Evolutionary conservation across 257 asterid species (phyloP).

Genomic region (Thymus mandschuricus): DNA sequence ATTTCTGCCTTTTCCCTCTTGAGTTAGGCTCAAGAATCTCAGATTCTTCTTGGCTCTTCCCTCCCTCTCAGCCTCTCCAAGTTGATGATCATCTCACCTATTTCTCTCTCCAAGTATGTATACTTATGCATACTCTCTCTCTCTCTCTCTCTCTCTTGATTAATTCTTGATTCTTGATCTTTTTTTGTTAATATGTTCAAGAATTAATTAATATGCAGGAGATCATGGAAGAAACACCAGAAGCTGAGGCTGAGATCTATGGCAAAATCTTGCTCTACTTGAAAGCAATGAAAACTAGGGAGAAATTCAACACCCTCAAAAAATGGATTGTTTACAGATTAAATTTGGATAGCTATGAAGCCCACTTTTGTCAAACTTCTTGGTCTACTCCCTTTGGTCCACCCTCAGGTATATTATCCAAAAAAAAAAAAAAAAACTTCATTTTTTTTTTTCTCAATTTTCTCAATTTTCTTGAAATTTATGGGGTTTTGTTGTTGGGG

Average conservation of each 20-base stretch:
- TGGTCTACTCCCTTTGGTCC: constrained; percentile 52
- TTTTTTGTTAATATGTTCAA: neutral
- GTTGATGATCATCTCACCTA: constrained; percentile 35
- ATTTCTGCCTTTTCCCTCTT: constrained; percentile 28
- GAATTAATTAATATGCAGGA: constrained; percentile 31
- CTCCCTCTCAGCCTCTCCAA: constrained; percentile 32
- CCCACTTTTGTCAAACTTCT: constrained; percentile 59
- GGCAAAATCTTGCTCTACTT: constrained; percentile 45
- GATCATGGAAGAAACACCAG: constrained; percentile 50
- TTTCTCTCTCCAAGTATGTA: constrained; percentile 42
- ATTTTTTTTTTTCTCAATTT: too few relatives aligned
- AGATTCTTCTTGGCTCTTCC: constrained; percentile 33
- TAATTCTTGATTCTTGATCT: too few relatives aligned
- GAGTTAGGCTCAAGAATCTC: constrained; percentile 34
- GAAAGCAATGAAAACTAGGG: constrained; percentile 36
- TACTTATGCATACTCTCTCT: neutral
- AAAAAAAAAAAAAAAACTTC: neutral
- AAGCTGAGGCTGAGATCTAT: constrained; percentile 51
- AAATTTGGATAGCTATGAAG: constrained; percentile 53
- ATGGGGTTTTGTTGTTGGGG: neutral
- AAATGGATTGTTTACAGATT: constrained; percentile 53
- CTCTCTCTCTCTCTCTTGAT: neutral
- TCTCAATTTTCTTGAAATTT: neutral
- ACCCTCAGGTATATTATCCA: constrained; percentile 45
- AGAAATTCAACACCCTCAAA: constrained; percentile 38